Conservation (phyloP, 1,139 yeast species). For the Zygosaccharomyces pseudobailii region DNA sequence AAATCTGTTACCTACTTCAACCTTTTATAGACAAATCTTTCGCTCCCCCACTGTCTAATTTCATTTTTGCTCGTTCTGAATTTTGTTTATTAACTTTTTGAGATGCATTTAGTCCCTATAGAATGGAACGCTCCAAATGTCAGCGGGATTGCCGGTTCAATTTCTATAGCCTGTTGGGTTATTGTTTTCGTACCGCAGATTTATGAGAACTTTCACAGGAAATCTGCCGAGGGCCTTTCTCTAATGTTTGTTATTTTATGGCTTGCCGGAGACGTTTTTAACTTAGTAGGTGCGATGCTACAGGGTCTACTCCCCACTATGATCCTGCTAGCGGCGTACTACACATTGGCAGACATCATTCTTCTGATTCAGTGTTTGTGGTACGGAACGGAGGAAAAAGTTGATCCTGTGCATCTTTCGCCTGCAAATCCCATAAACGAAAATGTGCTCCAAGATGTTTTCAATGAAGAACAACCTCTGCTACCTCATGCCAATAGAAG, state of each 20-base stretch:
- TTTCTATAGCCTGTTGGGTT: conserved; percentile 95
- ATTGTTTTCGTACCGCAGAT: conserved; percentile 97
- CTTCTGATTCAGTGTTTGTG: conserved; percentile 74
- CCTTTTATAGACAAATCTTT: neutral
- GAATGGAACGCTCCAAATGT: conserved; percentile 70
- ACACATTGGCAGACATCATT: conserved; percentile 84
- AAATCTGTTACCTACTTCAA: neutral
- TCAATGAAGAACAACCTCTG: conserved; percentile 38
- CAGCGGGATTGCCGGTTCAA: conserved; percentile 85
- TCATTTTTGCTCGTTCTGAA: neutral
- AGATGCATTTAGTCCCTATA: conserved; percentile 47
- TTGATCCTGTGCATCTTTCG: conserved; percentile 75
- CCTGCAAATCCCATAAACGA: conserved; percentile 86
- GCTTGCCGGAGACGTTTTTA: conserved; percentile 87
- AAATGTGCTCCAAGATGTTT: conserved; percentile 56
- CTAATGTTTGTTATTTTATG: conserved; percentile 76
- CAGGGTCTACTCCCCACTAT: conserved; percentile 91
- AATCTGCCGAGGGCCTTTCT: conserved; percentile 83
- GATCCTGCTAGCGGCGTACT: conserved; percentile 85
- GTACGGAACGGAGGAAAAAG: conserved; percentile 53
- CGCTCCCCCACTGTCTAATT: no score
- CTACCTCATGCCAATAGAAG: conserved; percentile 14
- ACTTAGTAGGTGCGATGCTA: conserved; percentile 79
- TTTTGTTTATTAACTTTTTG: neutral
- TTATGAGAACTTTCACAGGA: conserved; percentile 80